phyloP scores from a whole-genome alignment of 75 land plant species.

The Selaginella moellendorffii region DNA sequence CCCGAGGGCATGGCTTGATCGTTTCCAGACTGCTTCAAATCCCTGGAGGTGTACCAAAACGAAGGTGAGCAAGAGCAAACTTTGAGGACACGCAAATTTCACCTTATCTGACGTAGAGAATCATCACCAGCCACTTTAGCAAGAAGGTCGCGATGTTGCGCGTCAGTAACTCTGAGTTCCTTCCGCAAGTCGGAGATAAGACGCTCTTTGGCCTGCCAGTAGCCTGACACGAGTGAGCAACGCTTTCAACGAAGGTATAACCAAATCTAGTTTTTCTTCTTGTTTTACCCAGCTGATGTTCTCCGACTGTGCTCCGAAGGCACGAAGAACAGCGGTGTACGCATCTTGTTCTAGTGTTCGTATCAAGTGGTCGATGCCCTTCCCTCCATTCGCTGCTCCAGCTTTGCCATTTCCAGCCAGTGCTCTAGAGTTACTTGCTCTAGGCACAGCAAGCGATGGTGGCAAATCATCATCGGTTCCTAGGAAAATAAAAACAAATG shows the following conservation, averaged over 20 bases:
- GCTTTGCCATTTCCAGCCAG: conserved; percentile 65
- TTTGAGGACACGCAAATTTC: not conserved
- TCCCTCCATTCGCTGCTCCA: conserved; percentile 55
- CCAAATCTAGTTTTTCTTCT: no score
- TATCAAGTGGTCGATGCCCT: conserved; percentile 36
- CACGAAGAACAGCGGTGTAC: conserved; percentile 83
- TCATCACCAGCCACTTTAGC: conserved; percentile 68
- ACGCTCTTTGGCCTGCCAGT: conserved; percentile 59
- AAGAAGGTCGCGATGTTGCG: conserved; percentile 81
- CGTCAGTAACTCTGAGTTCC: conserved; percentile 74
- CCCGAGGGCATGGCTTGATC: conserved; percentile 29
- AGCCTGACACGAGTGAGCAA: not conserved
- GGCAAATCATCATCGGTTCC: conserved; percentile 85
- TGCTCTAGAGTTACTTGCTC: conserved; percentile 32
- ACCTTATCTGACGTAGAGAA: conserved; percentile 48
- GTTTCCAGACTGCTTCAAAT: no score
- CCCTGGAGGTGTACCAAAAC: no score
- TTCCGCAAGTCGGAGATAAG: conserved; percentile 76
- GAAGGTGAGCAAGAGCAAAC: not conserved
- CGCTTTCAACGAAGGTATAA: no score
- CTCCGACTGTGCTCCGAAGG: conserved; percentile 88
- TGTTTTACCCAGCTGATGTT: conserved; percentile 75
- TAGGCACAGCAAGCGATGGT: conserved; percentile 47
- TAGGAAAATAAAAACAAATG: no score
- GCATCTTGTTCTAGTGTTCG: conserved; percentile 78